Base-by-base conservation (phyloP, 2,329 filamentous ascomycete genomes). In the Fusarium sacchari region DNA sequence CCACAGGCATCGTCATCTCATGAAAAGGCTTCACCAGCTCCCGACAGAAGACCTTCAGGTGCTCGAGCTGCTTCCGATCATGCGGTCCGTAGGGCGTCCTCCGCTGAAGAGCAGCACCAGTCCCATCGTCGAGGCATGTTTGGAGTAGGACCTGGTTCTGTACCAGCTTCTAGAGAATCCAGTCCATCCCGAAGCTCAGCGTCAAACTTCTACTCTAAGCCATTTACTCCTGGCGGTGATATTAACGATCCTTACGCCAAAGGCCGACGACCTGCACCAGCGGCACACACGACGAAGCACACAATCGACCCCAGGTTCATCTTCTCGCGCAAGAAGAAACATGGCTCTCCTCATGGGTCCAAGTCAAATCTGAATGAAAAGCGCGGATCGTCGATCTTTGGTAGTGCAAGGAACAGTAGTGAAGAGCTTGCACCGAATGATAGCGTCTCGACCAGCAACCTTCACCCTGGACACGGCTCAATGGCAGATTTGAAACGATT, bases 401-500 rank as follows among this genome's bases (percentile, higher is more conserved):
- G 78, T 28, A 71, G 69, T 22, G 65, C 67, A 73, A 82, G 82
- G 80, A 72, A 80, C 79, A 74, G 79, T 84, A 42, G 83, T 84
- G 61, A 83, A 24, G 80, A 81, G 28, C 72, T 79, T 28, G 61
- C 73, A 4, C 72, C 73, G 13, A 79, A 76, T 20, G 79, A 81
- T 46, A 78, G 77, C 30, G 56, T 68, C 46, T 65, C 72, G 12
- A 73, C 71, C 37, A 74, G 73, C 26, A 71, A 75, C 24, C 69
- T 76, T 18, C 73, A 77, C 28, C 77, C 79, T n/a, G 71, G 76
- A 57, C 90, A 94, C 67, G 91, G 93, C 28, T 98, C 96, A 10
- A 98, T 98, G 93, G 92, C 93, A 7, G 96, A 98, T 78, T 83
- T 99, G 69, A 98, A 97, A 84, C 90, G 96, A n/a, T 99, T 99